phyloP scores from a whole-genome alignment of 1,284 basidiomycete genomes.

The Cryptococcus deneoformans region DNA sequence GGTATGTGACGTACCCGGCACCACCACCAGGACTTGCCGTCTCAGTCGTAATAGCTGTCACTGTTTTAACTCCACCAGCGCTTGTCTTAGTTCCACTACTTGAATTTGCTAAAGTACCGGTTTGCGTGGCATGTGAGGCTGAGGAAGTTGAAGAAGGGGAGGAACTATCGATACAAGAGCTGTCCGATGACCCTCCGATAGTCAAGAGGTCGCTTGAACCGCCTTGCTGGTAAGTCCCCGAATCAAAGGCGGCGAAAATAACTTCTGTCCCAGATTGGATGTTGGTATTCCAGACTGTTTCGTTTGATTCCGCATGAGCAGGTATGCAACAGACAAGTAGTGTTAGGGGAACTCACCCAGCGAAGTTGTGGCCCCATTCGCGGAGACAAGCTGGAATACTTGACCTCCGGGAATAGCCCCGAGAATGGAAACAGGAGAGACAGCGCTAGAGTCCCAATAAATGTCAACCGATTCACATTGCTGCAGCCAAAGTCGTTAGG shows the following conservation, averaged over 20 bases:
- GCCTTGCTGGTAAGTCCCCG: constrained; percentile 18
- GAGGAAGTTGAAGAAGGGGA: constrained; percentile 33
- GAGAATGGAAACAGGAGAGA: constrained; percentile 32
- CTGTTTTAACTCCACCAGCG: constrained; percentile 30
- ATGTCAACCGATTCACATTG: constrained; percentile 37
- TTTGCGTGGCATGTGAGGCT: constrained; percentile 10
- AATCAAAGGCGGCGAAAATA: constrained; percentile 38
- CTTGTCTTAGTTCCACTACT: constrained; percentile 10
- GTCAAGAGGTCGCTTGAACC: constrained; percentile 33
- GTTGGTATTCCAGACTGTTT: constrained; percentile 34
- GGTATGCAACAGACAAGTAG: neutral
- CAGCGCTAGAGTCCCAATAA: constrained; percentile 29
- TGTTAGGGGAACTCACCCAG: constrained; percentile 8
- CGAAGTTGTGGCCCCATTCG: constrained; percentile 9
- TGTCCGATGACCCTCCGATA: constrained; percentile 20
- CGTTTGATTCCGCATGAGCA: neutral
- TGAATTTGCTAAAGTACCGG: constrained; percentile 1
- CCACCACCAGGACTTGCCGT: constrained; percentile 17
- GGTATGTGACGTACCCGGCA: constrained; percentile 17
- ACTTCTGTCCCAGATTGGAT: constrained; percentile 30
- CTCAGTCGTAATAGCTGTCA: constrained; percentile 30
- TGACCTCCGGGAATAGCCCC: constrained; percentile 43
- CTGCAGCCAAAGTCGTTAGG: constrained; percentile 5
- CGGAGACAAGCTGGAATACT: constrained; percentile 28
- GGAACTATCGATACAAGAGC: constrained; percentile 26